A percentile compares a stretch with the other conserved stretches of the same genome.
phyloP scores from a whole-genome alignment of 2,329 filamentous ascomycete species.

The Cordyceps militaris region DNA sequence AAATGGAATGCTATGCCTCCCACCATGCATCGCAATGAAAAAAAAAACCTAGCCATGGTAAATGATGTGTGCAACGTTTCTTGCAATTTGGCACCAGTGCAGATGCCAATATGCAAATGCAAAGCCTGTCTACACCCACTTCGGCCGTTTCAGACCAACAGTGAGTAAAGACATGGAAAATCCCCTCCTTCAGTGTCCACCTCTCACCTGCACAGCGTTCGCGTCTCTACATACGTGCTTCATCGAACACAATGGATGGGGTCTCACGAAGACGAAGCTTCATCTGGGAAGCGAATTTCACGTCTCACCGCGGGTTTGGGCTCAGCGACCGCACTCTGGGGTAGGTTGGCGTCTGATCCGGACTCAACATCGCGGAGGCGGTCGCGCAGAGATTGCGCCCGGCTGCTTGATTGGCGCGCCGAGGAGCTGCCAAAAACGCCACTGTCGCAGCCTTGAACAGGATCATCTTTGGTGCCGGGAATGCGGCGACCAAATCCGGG shows the following conservation, averaged over 20 bases:
- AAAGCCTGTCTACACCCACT: background rate
- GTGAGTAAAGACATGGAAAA: background rate
- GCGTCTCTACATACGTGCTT: background rate
- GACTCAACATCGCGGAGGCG: background rate
- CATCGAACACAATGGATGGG: background rate
- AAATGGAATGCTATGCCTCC: background rate
- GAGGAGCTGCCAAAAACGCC: background rate
- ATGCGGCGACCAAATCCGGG: constrained; percentile 11
- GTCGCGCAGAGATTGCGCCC: background rate
- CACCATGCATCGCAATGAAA: background rate
- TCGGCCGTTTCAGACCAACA: background rate
- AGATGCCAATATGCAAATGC: background rate
- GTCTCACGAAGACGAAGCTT: background rate
- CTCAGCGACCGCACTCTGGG: background rate
- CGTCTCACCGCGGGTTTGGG: background rate
- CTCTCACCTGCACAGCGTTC: background rate
- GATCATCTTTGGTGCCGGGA: constrained; percentile 5
- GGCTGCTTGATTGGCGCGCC: too few species aligned
- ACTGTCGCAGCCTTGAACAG: background rate
- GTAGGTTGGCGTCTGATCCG: background rate
- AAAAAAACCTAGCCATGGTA: background rate
- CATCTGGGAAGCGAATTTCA: constrained; percentile 13
- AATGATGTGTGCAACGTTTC: background rate
- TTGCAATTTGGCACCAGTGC: too few species aligned
- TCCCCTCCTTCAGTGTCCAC: background rate